Evolutionary conservation across 495 filamentous ascomycete genomes (phyloP), one percentile per base, ranked within the genome.

Genomic region (Trichoderma parareesei): DNA sequence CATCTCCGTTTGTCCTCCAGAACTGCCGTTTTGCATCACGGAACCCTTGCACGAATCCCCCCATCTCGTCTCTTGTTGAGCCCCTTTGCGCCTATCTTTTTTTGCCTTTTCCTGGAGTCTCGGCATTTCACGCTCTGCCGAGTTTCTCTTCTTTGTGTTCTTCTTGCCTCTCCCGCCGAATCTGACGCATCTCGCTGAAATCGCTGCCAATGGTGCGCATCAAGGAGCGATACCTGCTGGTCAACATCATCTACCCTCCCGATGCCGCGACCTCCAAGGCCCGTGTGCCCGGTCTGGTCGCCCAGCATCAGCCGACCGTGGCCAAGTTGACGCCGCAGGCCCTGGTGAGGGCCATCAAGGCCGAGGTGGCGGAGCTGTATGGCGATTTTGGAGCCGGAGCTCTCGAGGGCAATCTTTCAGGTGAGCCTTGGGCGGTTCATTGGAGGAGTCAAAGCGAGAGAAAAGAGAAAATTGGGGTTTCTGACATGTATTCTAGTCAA

Each of bases 151-250:
- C 27, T 27, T 27, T 27, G 27, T 27, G 2, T 27, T 27, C 27
- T 27, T 27, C 27, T 27, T 27, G 27, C 27, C 27, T 57, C 37
- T 37, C 27, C 53, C 53, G 37, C 33, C 53, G 4, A 10, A 57
- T 16, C 53, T 37, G 33, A 13, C 20, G 7, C 1, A 57, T 57
- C 53, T 57, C 27, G 27, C 53, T 7, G 4, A 6, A 14, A 4
- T 33, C 3, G 9, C 20, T 3, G 2, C 14, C 48, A n/a, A 98
- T 98, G 94, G 94, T 98, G 66, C 91, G 94, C 71, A 79, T 97
- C 68, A 98, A 98, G 79, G 85, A 94, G 74, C 89, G 94, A 65
- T 98, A 98, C 73, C 87, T 98, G 46, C 85, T 98, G 40, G 82
- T 97, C 62, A 87, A 92, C 73, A 92, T 97, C 70, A 84, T 97